phyloP scores from a whole-genome alignment of 2,329 filamentous ascomycete species.

The Pseudogymnoascus destructans region DNA sequence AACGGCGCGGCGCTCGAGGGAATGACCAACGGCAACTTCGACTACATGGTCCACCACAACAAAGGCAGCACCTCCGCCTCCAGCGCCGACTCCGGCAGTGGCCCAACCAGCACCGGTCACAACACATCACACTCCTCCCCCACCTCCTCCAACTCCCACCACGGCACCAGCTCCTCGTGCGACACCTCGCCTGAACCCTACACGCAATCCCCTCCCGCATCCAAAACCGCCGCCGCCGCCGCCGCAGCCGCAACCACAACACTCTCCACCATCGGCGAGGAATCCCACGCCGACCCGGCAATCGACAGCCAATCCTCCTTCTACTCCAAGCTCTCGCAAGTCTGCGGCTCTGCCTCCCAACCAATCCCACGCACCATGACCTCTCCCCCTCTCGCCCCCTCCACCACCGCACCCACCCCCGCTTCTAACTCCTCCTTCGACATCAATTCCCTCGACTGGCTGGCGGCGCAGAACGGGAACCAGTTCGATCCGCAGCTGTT shows the following conservation, averaged over 20 bases:
- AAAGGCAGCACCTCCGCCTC: constrained; percentile 34
- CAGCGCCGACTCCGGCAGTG: constrained; percentile 22
- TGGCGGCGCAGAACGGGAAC: constrained; percentile 68
- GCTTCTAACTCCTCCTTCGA: constrained; percentile 30
- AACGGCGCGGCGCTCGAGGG: constrained; percentile 40
- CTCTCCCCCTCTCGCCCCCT: constrained; percentile 14
- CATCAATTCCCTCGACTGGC: constrained; percentile 52
- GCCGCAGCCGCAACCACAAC: constrained; percentile 22
- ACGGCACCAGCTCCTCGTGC: constrained; percentile 51
- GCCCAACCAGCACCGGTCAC: constrained; percentile 26
- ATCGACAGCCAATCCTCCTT: constrained; percentile 36
- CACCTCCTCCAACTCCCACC: constrained; percentile 46
- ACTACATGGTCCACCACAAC: constrained; percentile 31
- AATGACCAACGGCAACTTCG: constrained; percentile 29
- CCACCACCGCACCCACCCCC: constrained; percentile 14
- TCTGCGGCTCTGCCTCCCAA: constrained; percentile 39
- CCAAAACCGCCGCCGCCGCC: constrained; percentile 40
- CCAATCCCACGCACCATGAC: constrained; percentile 36
- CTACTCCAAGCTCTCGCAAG: constrained; percentile 43
- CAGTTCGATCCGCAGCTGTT: constrained; percentile 88
- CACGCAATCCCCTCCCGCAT: constrained; percentile 55
- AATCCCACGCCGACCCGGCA: constrained; percentile 34
- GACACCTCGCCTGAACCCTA: constrained; percentile 67
- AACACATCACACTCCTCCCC: constrained; percentile 51
- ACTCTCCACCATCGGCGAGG: constrained; percentile 52